Base-by-base conservation (phyloP, 2,329 filamentous ascomycete genomes). In the Nigrospora osmanthi region DNA sequence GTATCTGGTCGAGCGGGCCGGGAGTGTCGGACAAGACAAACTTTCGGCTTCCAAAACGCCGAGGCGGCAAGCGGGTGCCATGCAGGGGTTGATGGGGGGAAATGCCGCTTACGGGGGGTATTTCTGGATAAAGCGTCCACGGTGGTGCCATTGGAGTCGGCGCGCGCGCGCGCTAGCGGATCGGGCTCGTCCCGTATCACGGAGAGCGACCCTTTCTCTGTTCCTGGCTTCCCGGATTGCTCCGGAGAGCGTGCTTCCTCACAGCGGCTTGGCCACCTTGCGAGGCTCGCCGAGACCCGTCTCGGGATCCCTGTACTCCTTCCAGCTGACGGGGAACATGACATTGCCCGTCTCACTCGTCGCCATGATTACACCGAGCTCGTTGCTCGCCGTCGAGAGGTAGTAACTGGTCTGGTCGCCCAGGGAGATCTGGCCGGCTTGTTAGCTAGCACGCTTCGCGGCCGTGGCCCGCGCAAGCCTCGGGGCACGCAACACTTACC, bases 351-450 rank as follows among this genome's bases (percentile, higher is more conserved):
- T 79, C 62, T 95, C 89, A 60, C 89, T 94, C 54, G 80, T 84
- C 11, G 91, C 93, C 81, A 97, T 87, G 35, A 98, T 87, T 47
- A 97, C 91, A 3, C 93, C 93, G 35, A 95, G 73, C 61, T 95
- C 87, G 65, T 98, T 97, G 54, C 81, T 81, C 28, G 89, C 89
- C 1, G 93, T 98, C 23, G 84, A 87, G n/a, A 95, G 76, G 64
- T 96, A 98, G 64, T 97, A 98, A 58, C 88, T 95, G 42, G 86
- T 82, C 68, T 97, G 90, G 61, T 98, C 93, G 34, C 93, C 93
- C 13, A 97, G 68, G 9, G 87, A 93, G 47, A 95, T 93, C 82
- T 85, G 30, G n/a, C 42, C 49, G 31, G 31, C 30, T 48, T 45
- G 46, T 9, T 13, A 16, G 16, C 4, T 13, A 16, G 16, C 4